Evolutionary conservation across 2,329 filamentous ascomycete genomes (phyloP).

Genomic region (Sporothrix pallida): DNA sequence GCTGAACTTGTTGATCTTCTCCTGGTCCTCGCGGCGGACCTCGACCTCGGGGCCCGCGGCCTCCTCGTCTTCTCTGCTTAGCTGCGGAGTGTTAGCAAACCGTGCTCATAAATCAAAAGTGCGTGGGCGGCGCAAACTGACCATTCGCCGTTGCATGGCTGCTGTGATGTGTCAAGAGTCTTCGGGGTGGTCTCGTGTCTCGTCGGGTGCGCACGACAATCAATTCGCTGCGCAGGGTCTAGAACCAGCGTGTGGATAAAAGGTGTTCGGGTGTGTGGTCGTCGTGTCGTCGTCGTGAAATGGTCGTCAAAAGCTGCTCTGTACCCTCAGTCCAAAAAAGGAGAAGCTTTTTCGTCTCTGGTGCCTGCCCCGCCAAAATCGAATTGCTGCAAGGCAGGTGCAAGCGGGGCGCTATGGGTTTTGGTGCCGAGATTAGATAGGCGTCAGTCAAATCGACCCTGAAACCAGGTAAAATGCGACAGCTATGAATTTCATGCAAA

Average conservation of each 20-base stretch:
- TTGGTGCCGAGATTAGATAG: background rate
- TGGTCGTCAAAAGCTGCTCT: background rate
- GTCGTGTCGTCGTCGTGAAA: background rate
- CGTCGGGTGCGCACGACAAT: background rate
- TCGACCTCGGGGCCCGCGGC: conserved; percentile 81
- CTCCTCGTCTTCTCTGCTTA: conserved; percentile 91
- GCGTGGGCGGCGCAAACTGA: conserved; percentile 43
- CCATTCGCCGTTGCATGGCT: conserved; percentile 65
- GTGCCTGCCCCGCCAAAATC: conserved; percentile 12
- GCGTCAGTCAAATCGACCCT: background rate
- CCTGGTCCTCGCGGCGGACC: conserved; percentile 94
- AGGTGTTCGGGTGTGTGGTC: background rate
- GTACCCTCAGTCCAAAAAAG: background rate
- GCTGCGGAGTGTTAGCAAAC: conserved; percentile 56
- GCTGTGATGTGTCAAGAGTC: background rate
- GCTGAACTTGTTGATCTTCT: conserved; percentile 98
- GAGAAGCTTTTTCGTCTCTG: conserved; percentile 25
- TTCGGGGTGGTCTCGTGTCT: conserved; percentile 1
- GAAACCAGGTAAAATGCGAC: background rate
- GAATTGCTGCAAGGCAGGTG: conserved; percentile 1
- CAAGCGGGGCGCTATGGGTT: background rate
- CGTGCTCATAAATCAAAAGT: too few species aligned
- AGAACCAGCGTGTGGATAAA: too few species aligned
- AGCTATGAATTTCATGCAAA: too few species aligned
- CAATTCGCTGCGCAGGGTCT: background rate